Base-by-base conservation (phyloP, 495 filamentous ascomycete genomes). In the Chaetomidium leptoderma region DNA sequence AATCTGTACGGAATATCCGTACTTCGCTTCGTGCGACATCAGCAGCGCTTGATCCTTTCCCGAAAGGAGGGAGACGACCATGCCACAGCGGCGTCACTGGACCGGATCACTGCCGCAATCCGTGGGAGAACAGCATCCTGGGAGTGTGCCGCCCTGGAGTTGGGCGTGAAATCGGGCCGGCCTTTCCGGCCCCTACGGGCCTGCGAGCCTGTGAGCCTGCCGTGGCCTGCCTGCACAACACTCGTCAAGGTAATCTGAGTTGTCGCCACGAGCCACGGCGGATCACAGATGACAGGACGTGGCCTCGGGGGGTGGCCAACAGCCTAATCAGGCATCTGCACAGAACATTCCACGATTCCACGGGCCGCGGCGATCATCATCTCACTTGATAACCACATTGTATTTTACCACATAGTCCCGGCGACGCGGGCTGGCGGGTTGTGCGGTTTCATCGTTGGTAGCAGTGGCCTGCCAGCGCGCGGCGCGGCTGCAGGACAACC, bases 251-350 rank as follows among this genome's bases (percentile, higher is more conserved):
- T n/a, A n/a, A n/a, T n/a, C n/a, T n/a, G n/a, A n/a, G n/a, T n/a
- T n/a, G n/a, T n/a, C n/a, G n/a, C n/a, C n/a, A n/a, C n/a, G n/a
- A n/a, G n/a, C n/a, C n/a, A n/a, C n/a, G n/a, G n/a, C n/a, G n/a
- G n/a, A n/a, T n/a, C n/a, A n/a, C n/a, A n/a, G n/a, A n/a, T n/a
- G n/a, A n/a, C n/a, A n/a, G n/a, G n/a, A n/a, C n/a, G n/a, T n/a
- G n/a, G n/a, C n/a, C n/a, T n/a, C n/a, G n/a, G n/a, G n/a, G n/a
- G n/a, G n/a, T n/a, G n/a, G n/a, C n/a, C n/a, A n/a, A n/a, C n/a
- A n/a, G n/a, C n/a, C n/a, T n/a, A n/a, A 32, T 50, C 35, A 26
- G 55, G 55, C 23, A 50, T 57, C 44, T 57, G 55, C 55, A 51
- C 9, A 21, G 46, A 50, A 57, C 45, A 44, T 57, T 57, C 54